Conservation (phyloP, 2,329 filamentous ascomycete genomes). For the Penicillium sp. region DNA sequence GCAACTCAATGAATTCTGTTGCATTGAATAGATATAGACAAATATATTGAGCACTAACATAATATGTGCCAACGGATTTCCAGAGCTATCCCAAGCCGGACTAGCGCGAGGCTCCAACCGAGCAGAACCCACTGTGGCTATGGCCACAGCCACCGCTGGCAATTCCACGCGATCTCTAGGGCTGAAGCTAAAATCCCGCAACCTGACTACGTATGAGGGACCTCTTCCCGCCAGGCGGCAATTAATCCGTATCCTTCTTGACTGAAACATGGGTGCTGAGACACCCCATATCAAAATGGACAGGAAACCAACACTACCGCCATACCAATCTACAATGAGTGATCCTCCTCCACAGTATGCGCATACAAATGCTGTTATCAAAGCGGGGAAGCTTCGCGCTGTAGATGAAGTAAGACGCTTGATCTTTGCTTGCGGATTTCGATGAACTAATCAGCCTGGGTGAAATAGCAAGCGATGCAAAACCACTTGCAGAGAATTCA, state of each 20-base stretch:
- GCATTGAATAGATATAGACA: too few species aligned
- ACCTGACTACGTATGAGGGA: not conserved
- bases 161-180: not conserved
- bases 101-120: not conserved
- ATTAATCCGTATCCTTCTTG: not conserved
- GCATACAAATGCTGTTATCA: slow-evolving; percentile 43
- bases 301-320: not conserved
- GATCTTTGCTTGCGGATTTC: not conserved
- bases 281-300: not conserved
- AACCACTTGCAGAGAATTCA: slow-evolving; percentile 44
- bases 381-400: slow-evolving; percentile 39
- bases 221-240: not conserved
- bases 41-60: too few species aligned
- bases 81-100: not conserved
- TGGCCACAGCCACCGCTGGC: not conserved
- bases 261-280: not conserved
- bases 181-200: not conserved
- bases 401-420: slow-evolving; percentile 27
- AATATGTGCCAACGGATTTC: too few species aligned
- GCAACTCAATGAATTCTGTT: too few species aligned
- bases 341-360: not conserved
- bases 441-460: not conserved
- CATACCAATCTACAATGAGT: slow-evolving; percentile 17
- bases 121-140: too few species aligned
- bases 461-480: slow-evolving; percentile 45